Conservation (phyloP, 495 filamentous ascomycete genomes). For the Penicillium odoratum region DNA sequence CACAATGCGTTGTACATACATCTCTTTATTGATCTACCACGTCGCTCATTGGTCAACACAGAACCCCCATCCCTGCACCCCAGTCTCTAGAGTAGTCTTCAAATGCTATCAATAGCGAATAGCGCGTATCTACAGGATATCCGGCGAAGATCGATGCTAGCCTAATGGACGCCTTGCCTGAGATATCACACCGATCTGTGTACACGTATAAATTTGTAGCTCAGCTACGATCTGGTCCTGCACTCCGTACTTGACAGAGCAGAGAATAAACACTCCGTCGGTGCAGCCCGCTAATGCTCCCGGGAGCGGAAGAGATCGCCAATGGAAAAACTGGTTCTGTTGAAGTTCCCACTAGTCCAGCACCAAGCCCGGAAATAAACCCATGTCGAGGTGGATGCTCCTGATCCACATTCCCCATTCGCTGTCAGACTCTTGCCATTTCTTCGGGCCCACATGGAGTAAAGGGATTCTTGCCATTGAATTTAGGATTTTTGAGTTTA, state of each 20-base stretch:
- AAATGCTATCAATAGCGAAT: neutral
- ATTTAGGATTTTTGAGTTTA: neutral
- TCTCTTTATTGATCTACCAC: neutral
- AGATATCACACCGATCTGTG: neutral
- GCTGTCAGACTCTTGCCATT: slow-evolving; percentile 17
- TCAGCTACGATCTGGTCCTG: neutral
- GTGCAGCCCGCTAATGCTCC: neutral
- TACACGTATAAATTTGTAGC: neutral
- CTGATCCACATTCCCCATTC: slow-evolving; percentile 9
- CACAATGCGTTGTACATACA: neutral
- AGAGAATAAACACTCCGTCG: neutral
- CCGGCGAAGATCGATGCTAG: neutral
- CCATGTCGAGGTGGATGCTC: neutral
- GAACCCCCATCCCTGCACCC: neutral
- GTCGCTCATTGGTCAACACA: neutral
- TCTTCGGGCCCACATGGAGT: slow-evolving; percentile 2
- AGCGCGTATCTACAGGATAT: slow-evolving; percentile 7
- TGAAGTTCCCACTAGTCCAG: slow-evolving; percentile 10
- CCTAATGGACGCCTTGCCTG: neutral
- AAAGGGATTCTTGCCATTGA: neutral
- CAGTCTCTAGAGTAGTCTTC: neutral
- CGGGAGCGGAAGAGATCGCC: slow-evolving; percentile 9
- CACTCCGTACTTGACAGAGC: neutral
- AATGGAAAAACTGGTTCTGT: slow-evolving; percentile 12
- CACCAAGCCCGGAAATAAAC: neutral